Evolutionary conservation across 768 basidiomycete genomes (phyloP), one percentile per base, ranked within the genome.

Genomic region (Phaeotremella skinneri): DNA sequence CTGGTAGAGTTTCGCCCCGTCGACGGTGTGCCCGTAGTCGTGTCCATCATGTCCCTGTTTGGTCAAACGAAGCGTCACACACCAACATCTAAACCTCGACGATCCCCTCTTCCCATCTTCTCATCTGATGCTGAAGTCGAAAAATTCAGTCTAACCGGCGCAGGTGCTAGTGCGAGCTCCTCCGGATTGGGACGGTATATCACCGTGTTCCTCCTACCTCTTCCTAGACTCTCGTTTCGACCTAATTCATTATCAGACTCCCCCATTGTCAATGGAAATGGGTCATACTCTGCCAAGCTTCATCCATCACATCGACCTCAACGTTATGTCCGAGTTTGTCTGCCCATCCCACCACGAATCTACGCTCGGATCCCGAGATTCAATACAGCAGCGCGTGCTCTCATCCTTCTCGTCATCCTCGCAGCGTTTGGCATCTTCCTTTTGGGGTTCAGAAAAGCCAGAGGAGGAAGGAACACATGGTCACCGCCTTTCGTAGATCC

Each of bases 21-120:
- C n/a, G n/a, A n/a, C n/a, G n/a, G n/a, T n/a, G n/a, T n/a, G 9
- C 9, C 21, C 49, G 14, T 13, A 51, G 13, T 31, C 49, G 6
- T 26, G 21, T 30, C 49, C 57, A 63, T 26, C 23, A 76, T 76
- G 75, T 76, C 75, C 41, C 64, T 76, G 32, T 76, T 76, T 55
- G 75, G 75, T n/a, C 75, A 76, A 45, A 70, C 68, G 27, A 76
- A 76, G 56, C 62, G 74, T 13, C 72, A 73, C 64, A 65, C 67
- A 17, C 69, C 69, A 2, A 55, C 61, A 17, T 45, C 59, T 1
- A 61, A 61, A 61, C 47, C 52, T 13, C 61, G 73, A 37, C 67
- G 72, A 2, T 70, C 73, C 23, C 73, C 73, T 43, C 45, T 73
- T 42, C 72, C 75, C 4, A 59, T 68, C 0, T 69, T 71, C 48